Evolutionary conservation across 2,329 filamentous ascomycete genomes (phyloP).

Genomic region (Cordyceps cicadae): DNA sequence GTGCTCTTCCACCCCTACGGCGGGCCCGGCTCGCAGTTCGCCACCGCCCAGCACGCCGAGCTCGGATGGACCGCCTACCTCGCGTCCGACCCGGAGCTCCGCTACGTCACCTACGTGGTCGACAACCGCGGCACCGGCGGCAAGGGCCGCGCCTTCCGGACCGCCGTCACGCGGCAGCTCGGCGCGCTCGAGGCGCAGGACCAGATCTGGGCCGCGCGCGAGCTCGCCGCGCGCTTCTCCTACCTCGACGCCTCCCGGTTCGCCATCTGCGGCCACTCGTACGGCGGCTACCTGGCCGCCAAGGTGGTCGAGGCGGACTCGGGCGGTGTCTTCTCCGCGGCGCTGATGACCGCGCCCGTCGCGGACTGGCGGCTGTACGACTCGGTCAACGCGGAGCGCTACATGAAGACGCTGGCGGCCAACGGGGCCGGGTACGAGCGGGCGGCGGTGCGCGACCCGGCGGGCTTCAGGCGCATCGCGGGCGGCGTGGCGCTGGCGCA

Average conservation of each 20-base stretch:
- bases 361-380: constrained; percentile 66
- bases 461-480: constrained; percentile 53
- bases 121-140: constrained; percentile 61
- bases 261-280: constrained; percentile 63
- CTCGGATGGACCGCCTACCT: constrained; percentile 56
- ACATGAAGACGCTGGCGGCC: constrained; percentile 54
- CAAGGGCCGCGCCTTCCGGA: constrained; percentile 55
- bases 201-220: constrained; percentile 57
- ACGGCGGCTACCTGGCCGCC: constrained; percentile 56
- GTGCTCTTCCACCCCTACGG: constrained; percentile 61
- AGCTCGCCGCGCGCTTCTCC: constrained; percentile 39
- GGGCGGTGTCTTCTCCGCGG: constrained; percentile 53
- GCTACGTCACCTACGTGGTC: constrained; percentile 59
- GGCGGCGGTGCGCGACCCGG: constrained; percentile 48
- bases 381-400: constrained; percentile 62
- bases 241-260: constrained; percentile 53
- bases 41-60: constrained; percentile 46
- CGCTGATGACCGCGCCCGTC: constrained; percentile 57
- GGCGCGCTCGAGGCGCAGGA: constrained; percentile 57
- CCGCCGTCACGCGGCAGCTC: constrained; percentile 48
- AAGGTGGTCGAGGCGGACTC: constrained; percentile 58
- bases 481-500: constrained; percentile 57
- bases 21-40: constrained; percentile 55
- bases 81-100: constrained; percentile 56
- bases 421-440: constrained; percentile 54